phyloP scores from a whole-genome alignment of 1,284 basidiomycete species.

The Anthracocystis panici-leucophaei region DNA sequence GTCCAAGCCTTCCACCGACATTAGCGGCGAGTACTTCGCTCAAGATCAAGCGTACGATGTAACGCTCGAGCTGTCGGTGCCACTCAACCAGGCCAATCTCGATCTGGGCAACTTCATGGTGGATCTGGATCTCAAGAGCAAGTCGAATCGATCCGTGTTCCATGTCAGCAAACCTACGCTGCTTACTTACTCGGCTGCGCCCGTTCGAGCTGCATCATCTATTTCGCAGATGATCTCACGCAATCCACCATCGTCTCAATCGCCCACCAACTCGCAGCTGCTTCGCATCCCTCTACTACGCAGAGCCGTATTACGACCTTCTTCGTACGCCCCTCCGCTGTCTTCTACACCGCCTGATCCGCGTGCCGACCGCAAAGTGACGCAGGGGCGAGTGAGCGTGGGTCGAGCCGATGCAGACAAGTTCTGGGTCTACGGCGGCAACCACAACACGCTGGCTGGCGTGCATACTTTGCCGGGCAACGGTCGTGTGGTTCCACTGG shows the following conservation, averaged over 20 bases:
- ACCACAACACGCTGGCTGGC: conserved; percentile 37
- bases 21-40: conserved; percentile 49
- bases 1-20: conserved; percentile 25
- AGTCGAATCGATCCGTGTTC: conserved; percentile 28
- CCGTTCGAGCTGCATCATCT: conserved; percentile 38
- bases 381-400: conserved; percentile 46
- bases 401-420: conserved; percentile 56
- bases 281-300: conserved; percentile 57
- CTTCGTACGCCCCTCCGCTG: conserved; percentile 33
- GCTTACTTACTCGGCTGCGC: conserved; percentile 39
- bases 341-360: conserved; percentile 26
- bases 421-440: conserved; percentile 60
- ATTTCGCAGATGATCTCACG: conserved; percentile 51
- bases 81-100: conserved; percentile 60
- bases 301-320: conserved; percentile 49
- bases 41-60: conserved; percentile 67
- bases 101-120: conserved; percentile 68
- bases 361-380: conserved; percentile 40
- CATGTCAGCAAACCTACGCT: conserved; percentile 52
- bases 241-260: conserved; percentile 25
- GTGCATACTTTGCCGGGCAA: conserved; percentile 26
- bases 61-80: conserved; percentile 63
- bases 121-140: conserved; percentile 51
- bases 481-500: conserved; percentile 17
- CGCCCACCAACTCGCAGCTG: conserved; percentile 48